Conservation (phyloP, 129 eudicot genomes). For the Arctium lappa region DNA sequence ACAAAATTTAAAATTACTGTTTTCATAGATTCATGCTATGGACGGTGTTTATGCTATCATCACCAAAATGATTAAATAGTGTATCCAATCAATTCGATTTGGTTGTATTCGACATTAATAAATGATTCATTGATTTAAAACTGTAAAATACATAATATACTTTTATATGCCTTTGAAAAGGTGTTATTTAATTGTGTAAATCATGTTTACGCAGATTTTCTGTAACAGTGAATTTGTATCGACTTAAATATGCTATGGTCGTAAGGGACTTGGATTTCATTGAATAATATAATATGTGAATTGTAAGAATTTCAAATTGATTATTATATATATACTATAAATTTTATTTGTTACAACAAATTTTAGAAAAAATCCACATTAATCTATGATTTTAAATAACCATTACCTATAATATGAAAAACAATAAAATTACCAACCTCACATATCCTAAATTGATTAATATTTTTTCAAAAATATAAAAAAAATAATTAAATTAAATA, state of each 20-base stretch:
- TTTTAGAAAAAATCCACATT: too few relatives aligned
- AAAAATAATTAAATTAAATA: too few relatives aligned
- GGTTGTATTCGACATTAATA: background rate
- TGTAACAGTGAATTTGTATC: background rate
- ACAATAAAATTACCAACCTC: too few relatives aligned
- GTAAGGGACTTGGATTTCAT: background rate
- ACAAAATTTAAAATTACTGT: background rate
- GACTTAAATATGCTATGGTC: background rate
- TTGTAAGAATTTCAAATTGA: too few relatives aligned
- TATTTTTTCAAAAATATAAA: too few relatives aligned
- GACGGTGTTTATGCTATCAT: background rate
- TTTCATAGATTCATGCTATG: background rate
- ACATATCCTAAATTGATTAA: too few relatives aligned
- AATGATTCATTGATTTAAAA: background rate
- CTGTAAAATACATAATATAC: background rate
- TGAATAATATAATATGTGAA: too few relatives aligned
- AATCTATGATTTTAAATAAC: too few relatives aligned
- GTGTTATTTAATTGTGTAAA: background rate
- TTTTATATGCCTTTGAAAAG: background rate
- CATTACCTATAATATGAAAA: too few relatives aligned
- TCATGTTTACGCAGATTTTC: background rate
- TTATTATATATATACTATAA: too few relatives aligned
- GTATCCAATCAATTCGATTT: background rate
- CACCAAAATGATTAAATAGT: background rate
- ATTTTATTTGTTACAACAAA: too few relatives aligned